Conservation (phyloP, 768 basidiomycete genomes). For the Lyophyllum shimeji region DNA sequence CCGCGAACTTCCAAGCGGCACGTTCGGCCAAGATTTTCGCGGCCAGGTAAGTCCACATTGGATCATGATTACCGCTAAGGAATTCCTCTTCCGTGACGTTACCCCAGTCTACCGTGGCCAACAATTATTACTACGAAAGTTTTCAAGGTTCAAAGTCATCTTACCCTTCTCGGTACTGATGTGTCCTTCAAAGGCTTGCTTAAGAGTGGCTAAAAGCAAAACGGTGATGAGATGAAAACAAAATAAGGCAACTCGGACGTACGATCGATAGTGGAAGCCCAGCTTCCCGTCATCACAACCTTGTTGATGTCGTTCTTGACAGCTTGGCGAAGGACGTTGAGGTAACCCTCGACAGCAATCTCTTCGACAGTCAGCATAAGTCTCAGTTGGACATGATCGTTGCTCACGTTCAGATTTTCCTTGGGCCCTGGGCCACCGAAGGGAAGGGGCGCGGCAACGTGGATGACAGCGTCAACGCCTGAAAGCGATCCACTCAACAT, state of each 20-base stretch:
- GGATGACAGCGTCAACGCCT: conserved; percentile 38
- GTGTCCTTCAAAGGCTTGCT: conserved; percentile 16
- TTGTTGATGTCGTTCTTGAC: conserved; percentile 29
- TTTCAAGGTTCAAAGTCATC: not conserved
- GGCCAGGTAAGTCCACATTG: conserved; percentile 28
- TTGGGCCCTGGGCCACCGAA: conserved; percentile 15
- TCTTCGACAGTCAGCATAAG: conserved; percentile 2
- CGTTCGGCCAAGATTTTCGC: conserved; percentile 39
- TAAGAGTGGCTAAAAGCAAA: conserved; percentile 9
- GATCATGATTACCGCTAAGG: conserved; percentile 16
- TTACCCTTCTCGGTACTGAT: conserved; percentile 26
- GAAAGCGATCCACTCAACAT: not conserved
- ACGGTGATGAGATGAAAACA: not conserved
- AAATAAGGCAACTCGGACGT: not conserved
- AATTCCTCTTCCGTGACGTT: conserved; percentile 28
- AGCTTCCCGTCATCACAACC: conserved; percentile 31
- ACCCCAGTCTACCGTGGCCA: conserved; percentile 30
- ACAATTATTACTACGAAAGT: not conserved
- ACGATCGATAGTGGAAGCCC: conserved; percentile 22
- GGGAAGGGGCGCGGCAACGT: conserved; percentile 32
- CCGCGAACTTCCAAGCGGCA: conserved; percentile 39
- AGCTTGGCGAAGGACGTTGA: conserved; percentile 37
- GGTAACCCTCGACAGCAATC: conserved; percentile 31
- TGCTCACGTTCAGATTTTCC: conserved; percentile 15
- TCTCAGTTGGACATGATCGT: not conserved